phyloP scores from a whole-genome alignment of 768 basidiomycete species.

The Boletus barrowsii region DNA sequence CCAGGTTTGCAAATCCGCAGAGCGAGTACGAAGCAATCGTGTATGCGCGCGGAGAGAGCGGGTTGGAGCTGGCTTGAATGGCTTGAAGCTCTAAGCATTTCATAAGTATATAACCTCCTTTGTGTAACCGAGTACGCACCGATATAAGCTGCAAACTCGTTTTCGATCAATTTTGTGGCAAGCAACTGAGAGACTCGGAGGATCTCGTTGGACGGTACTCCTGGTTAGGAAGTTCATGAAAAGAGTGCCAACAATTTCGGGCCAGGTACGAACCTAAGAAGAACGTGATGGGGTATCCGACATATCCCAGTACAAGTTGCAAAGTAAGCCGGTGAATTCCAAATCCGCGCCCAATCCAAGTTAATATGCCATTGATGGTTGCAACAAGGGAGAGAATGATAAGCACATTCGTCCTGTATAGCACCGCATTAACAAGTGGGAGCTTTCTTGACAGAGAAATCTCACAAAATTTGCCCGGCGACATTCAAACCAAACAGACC shows the following conservation, averaged over 20 bases:
- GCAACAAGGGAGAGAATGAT: constrained; percentile 83
- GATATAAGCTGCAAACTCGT: constrained; percentile 79
- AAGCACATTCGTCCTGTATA: constrained; percentile 69
- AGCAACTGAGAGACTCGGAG: constrained; percentile 76
- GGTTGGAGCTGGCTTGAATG: constrained; percentile 47
- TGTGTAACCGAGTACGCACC: constrained; percentile 20
- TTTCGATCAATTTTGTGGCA: constrained; percentile 83
- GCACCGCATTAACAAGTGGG: constrained; percentile 6
- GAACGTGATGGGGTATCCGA: constrained; percentile 87
- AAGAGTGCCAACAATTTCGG: neutral
- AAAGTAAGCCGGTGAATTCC: constrained; percentile 80
- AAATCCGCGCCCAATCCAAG: constrained; percentile 86
- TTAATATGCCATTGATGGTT: constrained; percentile 78
- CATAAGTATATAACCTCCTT: neutral
- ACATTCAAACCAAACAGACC: constrained; percentile 83
- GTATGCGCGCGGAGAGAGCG: constrained; percentile 70
- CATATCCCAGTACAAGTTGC: constrained; percentile 79
- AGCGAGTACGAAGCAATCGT: constrained; percentile 85
- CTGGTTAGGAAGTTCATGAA: constrained; percentile 22
- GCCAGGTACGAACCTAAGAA: constrained; percentile 45
- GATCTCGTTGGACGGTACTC: constrained; percentile 81
- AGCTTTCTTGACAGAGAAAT: neutral
- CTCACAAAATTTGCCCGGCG: constrained; percentile 83
- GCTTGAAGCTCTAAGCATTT: constrained; percentile 33
- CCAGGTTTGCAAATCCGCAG: constrained; percentile 88